Evolutionary conservation across 768 basidiomycete species (phyloP).

Genomic region (Mrakia gelida): DNA sequence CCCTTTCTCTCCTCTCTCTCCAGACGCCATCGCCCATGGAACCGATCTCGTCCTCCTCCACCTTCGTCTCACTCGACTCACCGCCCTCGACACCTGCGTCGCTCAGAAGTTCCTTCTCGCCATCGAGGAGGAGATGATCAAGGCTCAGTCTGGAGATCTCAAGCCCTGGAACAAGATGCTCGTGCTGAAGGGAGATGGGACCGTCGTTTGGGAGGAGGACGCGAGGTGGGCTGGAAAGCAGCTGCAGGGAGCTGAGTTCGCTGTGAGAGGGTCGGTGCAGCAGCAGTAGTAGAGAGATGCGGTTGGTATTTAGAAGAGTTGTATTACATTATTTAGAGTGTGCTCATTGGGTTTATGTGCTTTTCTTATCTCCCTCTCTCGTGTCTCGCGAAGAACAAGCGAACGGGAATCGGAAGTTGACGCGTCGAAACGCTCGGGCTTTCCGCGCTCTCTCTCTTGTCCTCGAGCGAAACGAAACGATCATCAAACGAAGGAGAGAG

Average conservation of each 20-base stretch:
- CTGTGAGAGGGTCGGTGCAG: neutral
- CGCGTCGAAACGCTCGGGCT: too few species aligned
- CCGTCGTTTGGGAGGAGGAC: slow-evolving; percentile 58
- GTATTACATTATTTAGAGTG: neutral
- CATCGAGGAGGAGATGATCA: slow-evolving; percentile 50
- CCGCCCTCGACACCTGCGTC: slow-evolving; percentile 49
- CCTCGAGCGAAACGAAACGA: too few species aligned
- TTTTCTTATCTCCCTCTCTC: too few species aligned
- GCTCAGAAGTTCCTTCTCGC: slow-evolving; percentile 58
- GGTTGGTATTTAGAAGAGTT: neutral
- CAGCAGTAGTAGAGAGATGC: neutral
- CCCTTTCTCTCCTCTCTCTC: too few species aligned
- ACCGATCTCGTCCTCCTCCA: slow-evolving; percentile 64
- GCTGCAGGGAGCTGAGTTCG: neutral
- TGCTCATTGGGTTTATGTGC: neutral
- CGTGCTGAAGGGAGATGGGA: slow-evolving; percentile 53
- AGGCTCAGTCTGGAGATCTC: slow-evolving; percentile 38
- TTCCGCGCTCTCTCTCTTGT: too few species aligned
- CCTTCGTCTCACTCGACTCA: slow-evolving; percentile 54
- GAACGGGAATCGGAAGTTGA: too few species aligned
- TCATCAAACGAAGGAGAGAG: too few species aligned
- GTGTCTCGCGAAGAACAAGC: too few species aligned
- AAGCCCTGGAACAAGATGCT: slow-evolving; percentile 50
- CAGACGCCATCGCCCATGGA: slow-evolving; percentile 65
- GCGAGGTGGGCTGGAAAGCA: slow-evolving; percentile 47